Percentiles rank a stretch among this genome's conserved stretches.
Conservation (phyloP, 163 green algal genomes). For the Scenedesmus sp. region DNA sequence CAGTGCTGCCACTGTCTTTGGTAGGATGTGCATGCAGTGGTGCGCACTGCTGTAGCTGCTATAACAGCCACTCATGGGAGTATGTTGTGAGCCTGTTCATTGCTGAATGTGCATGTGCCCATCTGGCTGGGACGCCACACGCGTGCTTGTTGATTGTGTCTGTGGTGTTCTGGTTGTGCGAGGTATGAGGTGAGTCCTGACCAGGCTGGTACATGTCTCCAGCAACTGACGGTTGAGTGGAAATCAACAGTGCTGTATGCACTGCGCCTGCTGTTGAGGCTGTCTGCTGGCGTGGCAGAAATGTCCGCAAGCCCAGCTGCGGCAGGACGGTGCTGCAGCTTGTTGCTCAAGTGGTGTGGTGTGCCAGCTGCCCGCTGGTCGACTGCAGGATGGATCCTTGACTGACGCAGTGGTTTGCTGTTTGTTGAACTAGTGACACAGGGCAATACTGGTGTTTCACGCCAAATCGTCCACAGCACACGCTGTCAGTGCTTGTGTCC, state of each 20-base stretch:
- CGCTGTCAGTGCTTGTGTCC: background rate
- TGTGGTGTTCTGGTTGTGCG: background rate
- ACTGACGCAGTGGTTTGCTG: background rate
- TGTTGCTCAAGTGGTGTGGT: background rate
- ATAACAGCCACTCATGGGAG: background rate
- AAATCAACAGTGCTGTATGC: background rate
- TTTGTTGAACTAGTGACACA: background rate
- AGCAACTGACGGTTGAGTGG: background rate
- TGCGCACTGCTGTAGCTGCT: background rate
- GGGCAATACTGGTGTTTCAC: background rate
- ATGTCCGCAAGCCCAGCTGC: background rate
- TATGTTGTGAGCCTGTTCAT: background rate
- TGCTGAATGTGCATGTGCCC: background rate
- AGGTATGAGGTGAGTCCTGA: background rate
- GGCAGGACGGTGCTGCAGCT: background rate
- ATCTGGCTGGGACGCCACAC: background rate
- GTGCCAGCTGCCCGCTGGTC: background rate
- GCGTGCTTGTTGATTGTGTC: background rate
- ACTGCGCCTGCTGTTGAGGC: background rate
- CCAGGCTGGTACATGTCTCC: background rate
- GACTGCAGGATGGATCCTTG: constrained; percentile 3
- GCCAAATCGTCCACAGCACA: background rate
- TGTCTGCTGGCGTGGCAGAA: background rate
- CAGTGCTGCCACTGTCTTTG: background rate
- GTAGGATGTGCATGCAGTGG: background rate